Percentiles rank a stretch among this genome's conserved stretches.
Conservation (phyloP, 2,329 filamentous ascomycete species). For the Dendrostoma leiphaemia region DNA sequence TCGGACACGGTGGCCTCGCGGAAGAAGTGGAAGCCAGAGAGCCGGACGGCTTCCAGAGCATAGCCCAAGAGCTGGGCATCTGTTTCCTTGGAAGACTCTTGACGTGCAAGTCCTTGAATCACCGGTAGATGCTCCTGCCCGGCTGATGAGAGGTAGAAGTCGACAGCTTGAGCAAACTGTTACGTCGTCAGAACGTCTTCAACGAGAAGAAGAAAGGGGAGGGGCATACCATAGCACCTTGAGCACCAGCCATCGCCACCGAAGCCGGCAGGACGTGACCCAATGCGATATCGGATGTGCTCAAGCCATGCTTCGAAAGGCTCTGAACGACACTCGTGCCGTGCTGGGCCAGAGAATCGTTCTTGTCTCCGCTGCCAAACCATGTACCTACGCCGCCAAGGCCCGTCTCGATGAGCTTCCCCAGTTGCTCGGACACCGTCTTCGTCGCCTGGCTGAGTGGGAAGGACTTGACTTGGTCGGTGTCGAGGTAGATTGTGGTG, state of each 20-base stretch:
- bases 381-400: slow-evolving; percentile 56
- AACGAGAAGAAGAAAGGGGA: background rate
- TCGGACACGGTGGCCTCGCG: slow-evolving; percentile 49
- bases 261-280: slow-evolving; percentile 68
- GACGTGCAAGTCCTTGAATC: slow-evolving; percentile 57
- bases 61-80: slow-evolving; percentile 68
- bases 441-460: slow-evolving; percentile 58
- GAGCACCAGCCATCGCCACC: slow-evolving; percentile 66
- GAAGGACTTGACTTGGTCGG: slow-evolving; percentile 66
- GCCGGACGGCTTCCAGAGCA: slow-evolving; percentile 68
- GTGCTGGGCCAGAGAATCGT: slow-evolving; percentile 58
- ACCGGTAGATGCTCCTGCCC: slow-evolving; percentile 56
- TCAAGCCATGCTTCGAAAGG: slow-evolving; percentile 62
- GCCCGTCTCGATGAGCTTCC: slow-evolving; percentile 59
- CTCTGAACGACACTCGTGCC: slow-evolving; percentile 65
- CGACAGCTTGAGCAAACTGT: slow-evolving; percentile 68
- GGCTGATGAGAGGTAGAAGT: slow-evolving; percentile 65
- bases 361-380: slow-evolving; percentile 48
- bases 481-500: slow-evolving; percentile 62
- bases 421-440: slow-evolving; percentile 57
- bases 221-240: slow-evolving; percentile 60
- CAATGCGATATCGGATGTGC: slow-evolving; percentile 66
- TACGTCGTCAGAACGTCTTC: background rate
- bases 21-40: slow-evolving; percentile 62
- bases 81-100: slow-evolving; percentile 52